Evolutionary conservation across 768 basidiomycete genomes (phyloP).

Genomic region (Erythrobasidium yunnanense): DNA sequence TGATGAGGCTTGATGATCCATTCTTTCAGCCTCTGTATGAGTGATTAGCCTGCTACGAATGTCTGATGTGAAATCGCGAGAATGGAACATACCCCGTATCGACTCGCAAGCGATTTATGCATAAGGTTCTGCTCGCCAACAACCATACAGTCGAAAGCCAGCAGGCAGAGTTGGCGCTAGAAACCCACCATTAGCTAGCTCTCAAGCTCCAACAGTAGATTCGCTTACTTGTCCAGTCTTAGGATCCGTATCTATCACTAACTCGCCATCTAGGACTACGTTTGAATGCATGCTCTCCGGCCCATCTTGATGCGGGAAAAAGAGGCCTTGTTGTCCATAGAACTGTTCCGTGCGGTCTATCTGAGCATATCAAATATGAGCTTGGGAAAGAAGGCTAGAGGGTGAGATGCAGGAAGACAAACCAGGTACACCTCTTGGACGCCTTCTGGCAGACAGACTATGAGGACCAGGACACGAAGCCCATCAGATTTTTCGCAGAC

Average conservation of each 20-base stretch:
- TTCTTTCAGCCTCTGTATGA: slow-evolving; percentile 56
- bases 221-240: slow-evolving; percentile 58
- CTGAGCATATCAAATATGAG: slow-evolving; percentile 45
- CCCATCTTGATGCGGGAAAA: slow-evolving; percentile 79
- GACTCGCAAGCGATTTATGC: slow-evolving; percentile 65
- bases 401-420: slow-evolving; percentile 39
- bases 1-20: slow-evolving; percentile 75
- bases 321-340: slow-evolving; percentile 61
- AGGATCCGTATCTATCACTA: slow-evolving; percentile 80
- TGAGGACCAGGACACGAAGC: slow-evolving; percentile 71
- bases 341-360: slow-evolving; percentile 90
- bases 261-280: slow-evolving; percentile 83
- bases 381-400: background rate
- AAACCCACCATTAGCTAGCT: too few relatives aligned
- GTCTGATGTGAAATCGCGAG: background rate
- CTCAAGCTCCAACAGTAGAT: too few relatives aligned
- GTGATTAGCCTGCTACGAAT: background rate
- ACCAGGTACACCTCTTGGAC: slow-evolving; percentile 63
- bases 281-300: slow-evolving; percentile 58
- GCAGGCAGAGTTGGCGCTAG: slow-evolving; percentile 68
- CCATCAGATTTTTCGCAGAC: slow-evolving; percentile 99
- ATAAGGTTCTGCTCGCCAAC: slow-evolving; percentile 78
- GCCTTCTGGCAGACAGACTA: slow-evolving; percentile 52
- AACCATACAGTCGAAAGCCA: slow-evolving; percentile 88
- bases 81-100: slow-evolving; percentile 64